These are phyloP conservation scores for Sporothrix humicola DNA, from an alignment of 2,329 filamentous ascomycete genomes.

Conservation along the genomic window DNA sequence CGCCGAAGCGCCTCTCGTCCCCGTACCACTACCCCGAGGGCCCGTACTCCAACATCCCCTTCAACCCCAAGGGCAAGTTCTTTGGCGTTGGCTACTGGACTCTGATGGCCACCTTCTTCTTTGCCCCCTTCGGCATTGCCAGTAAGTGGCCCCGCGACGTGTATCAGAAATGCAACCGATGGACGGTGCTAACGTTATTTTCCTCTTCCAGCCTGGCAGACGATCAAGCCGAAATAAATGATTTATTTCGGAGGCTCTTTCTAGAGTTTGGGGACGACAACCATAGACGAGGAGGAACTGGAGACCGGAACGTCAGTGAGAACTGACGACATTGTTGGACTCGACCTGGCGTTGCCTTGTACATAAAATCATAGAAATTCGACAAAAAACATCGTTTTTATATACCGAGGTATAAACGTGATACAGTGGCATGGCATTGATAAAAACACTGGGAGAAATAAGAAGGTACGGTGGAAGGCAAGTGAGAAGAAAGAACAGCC, in stretches of 20 bases:
- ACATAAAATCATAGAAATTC: conserved; percentile 43
- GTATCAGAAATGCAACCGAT: neutral
- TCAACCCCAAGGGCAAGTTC: conserved; percentile 90
- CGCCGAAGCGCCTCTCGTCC: conserved; percentile 80
- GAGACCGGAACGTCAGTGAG: neutral
- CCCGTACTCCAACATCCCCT: conserved; percentile 91
- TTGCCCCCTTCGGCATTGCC: conserved; percentile 67
- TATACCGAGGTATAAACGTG: neutral
- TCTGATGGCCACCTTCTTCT: conserved; percentile 65
- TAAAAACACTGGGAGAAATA: too few species aligned
- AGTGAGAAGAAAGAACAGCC: conserved; percentile 9
- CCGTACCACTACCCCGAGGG: conserved; percentile 99
- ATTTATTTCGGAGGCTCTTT: conserved; percentile 28
- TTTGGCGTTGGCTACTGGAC: conserved; percentile 84
- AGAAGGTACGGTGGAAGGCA: too few species aligned
- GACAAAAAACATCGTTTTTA: conserved; percentile 27
- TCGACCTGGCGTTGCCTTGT: conserved; percentile 9
- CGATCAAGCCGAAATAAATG: conserved; percentile 54
- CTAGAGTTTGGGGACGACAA: neutral
- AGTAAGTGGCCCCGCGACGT: conserved; percentile 51
- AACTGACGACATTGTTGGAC: neutral
- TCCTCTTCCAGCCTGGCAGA: conserved; percentile 55
- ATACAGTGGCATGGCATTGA: too few species aligned
- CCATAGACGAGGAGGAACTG: conserved; percentile 2
- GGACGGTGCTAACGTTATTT: conserved; percentile 7